A percentile compares a stretch with the other conserved stretches of the same genome.
Evolutionary conservation across 768 basidiomycete species (phyloP).

Genomic region (Chiua virens): DNA sequence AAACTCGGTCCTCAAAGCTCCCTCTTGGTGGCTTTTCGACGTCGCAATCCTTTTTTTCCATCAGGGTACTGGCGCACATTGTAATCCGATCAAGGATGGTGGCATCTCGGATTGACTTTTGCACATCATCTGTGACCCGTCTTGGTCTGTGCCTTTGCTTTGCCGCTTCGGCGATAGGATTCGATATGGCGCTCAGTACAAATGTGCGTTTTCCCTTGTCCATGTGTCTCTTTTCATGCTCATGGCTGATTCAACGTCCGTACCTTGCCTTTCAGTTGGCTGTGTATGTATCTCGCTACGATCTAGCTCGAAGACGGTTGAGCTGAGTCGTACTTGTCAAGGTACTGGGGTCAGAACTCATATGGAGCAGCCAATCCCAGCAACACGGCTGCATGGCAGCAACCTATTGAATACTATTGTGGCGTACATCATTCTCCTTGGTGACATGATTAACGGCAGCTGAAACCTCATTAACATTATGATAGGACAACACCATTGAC

Average conservation of each 20-base stretch:
- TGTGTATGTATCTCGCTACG: conserved; percentile 16
- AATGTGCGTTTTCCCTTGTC: conserved; percentile 20
- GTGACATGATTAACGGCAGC: background rate
- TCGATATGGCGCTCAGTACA: conserved; percentile 25
- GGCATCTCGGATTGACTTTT: conserved; percentile 1
- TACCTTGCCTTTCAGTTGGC: conserved; percentile 20
- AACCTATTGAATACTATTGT: conserved; percentile 35
- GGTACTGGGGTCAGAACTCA: conserved; percentile 41
- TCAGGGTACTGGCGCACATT: background rate
- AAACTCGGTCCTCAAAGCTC: background rate
- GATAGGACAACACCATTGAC: conserved; percentile 61
- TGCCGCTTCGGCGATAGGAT: conserved; percentile 16
- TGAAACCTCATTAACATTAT: no score
- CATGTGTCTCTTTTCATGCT: background rate
- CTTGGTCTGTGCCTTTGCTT: conserved; percentile 14
- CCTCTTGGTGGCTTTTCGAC: background rate
- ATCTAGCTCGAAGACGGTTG: background rate
- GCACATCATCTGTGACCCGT: conserved; percentile 7
- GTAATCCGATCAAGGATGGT: conserved; percentile 4
- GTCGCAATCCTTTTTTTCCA: background rate
- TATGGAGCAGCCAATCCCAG: conserved; percentile 27
- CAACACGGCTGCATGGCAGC: conserved; percentile 28
- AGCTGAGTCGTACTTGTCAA: background rate
- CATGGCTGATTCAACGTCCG: background rate
- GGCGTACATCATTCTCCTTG: conserved; percentile 8